These are phyloP conservation scores for Pisolithus microcarpus DNA, from an alignment of 768 basidiomycete genomes.

Conservation along the genomic window DNA sequence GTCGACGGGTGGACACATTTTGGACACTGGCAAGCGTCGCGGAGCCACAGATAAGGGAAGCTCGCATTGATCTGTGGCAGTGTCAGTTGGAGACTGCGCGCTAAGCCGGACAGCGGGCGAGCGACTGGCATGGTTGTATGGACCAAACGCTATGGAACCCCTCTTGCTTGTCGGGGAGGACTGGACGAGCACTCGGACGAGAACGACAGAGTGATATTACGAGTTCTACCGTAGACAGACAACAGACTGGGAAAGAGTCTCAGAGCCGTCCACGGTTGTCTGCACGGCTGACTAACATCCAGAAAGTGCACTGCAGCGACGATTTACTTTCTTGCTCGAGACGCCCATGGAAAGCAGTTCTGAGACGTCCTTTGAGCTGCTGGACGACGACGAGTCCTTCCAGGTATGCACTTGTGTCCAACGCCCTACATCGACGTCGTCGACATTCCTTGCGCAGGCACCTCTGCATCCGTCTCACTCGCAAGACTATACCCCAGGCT, in stretches of 20 bases:
- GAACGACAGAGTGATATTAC: no score
- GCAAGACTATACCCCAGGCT: slow-evolving; percentile 41
- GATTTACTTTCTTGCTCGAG: neutral
- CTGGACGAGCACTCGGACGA: no score
- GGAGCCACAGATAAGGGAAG: slow-evolving; percentile 71
- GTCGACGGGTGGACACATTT: slow-evolving; percentile 73
- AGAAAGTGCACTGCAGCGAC: no score
- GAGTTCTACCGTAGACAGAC: no score
- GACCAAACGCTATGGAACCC: no score
- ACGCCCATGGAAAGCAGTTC: slow-evolving; percentile 18
- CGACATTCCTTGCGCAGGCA: neutral
- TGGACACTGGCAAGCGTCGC: slow-evolving; percentile 75
- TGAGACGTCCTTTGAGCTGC: slow-evolving; percentile 44
- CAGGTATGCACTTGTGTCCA: neutral
- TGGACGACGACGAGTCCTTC: slow-evolving; percentile 18
- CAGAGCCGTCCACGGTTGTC: neutral
- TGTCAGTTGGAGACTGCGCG: slow-evolving; percentile 4
- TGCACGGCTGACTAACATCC: no score
- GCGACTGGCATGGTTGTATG: no score
- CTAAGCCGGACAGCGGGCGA: no score
- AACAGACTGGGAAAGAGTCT: no score
- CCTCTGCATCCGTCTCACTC: slow-evolving; percentile 43
- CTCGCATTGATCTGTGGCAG: slow-evolving; percentile 29
- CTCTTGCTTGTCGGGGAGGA: no score
- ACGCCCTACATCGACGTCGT: neutral